Base-by-base conservation (phyloP, 495 filamentous ascomycete genomes). In the Chlorociboria aeruginascens region DNA sequence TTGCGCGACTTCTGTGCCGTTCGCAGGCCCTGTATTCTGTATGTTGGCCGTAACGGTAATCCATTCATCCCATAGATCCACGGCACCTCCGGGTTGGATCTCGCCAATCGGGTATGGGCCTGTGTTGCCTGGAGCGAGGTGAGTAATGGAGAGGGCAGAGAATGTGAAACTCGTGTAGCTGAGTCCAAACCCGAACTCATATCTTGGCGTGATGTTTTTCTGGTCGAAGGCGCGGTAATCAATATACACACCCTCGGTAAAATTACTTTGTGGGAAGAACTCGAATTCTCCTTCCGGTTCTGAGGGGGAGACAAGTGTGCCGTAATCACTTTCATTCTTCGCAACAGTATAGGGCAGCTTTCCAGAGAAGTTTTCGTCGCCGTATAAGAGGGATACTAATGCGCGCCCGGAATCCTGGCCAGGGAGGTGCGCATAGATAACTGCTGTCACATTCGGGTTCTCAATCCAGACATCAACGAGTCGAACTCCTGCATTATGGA, bases 401-500 rank as follows among this genome's bases (percentile, higher is more conserved):
- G 77, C 68, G 30, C 67, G 65, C 0, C 80, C 79, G 4, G 69
- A 71, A 45, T 78, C 76, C 43, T 83, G 69, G 7, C 79, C 79
- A 0, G 79, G 79, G 2, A 79, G 66, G 45, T 81, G 74, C 3
- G 73, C 77, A 25, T 69, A 73, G 25, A 83, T 61, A 41, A 83
- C 62, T 0, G 74, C 79, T 6, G 77, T 80, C 6, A 83, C 76
- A 53, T 83, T 81, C 31, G 70, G 70, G 43, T 80, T 64, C 45
- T 77, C 71, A 41, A 73, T 61, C 52, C 72, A 82, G 7, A 68
- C 62, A 45, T 83, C 70, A 10, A 79, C 69, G 0, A 76, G 64
- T 17, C 95, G 83, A n/a, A 88, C 76, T 6, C 86, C 86, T 8
- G 81, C 73, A 10, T 84, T 81, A 63, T 83, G 75, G 25, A 77